Percentiles rank a stretch among this genome's conserved stretches.
Evolutionary conservation across 2,329 filamentous ascomycete genomes (phyloP).

Genomic region (Catunica adiposa): DNA sequence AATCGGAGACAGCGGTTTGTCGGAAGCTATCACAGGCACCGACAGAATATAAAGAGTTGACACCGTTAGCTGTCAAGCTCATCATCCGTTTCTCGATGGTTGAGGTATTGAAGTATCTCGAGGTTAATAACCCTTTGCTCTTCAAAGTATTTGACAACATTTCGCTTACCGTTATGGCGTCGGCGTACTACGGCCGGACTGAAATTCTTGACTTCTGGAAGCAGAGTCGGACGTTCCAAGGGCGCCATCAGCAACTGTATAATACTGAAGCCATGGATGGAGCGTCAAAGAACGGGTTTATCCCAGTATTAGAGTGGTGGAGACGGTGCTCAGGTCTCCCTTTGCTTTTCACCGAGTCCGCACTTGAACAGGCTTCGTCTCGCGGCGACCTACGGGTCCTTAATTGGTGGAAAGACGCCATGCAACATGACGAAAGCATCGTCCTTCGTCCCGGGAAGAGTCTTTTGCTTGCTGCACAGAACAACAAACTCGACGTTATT

Average conservation of each 20-base stretch:
- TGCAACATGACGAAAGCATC: constrained; percentile 38
- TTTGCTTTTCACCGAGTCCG: constrained; percentile 70
- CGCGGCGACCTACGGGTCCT: constrained; percentile 74
- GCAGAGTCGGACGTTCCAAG: constrained; percentile 63
- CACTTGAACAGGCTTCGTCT: constrained; percentile 72
- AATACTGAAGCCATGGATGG: constrained; percentile 71
- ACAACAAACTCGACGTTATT: constrained; percentile 60
- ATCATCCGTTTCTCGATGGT: constrained; percentile 84
- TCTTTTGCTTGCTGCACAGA: constrained; percentile 68
- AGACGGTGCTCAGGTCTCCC: constrained; percentile 58
- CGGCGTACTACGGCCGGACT: constrained; percentile 66
- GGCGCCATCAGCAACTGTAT: constrained; percentile 54
- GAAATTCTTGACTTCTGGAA: constrained; percentile 88
- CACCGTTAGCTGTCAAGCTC: constrained; percentile 66
- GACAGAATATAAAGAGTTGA: constrained; percentile 53
- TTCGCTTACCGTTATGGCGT: constrained; percentile 74
- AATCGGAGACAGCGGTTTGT: constrained; percentile 53
- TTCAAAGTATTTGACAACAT: constrained; percentile 75
- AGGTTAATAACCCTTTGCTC: constrained; percentile 47
- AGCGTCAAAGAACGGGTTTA: constrained; percentile 70
- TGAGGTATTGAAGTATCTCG: constrained; percentile 54
- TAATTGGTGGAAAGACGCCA: constrained; percentile 79
- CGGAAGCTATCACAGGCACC: constrained; percentile 56
- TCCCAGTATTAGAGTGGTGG: constrained; percentile 86
- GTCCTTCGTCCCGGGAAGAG: constrained; percentile 68